These are phyloP conservation scores for Populus hybrid DNA, from an alignment of 441 rosid genomes.

Conservation along the genomic window DNA sequence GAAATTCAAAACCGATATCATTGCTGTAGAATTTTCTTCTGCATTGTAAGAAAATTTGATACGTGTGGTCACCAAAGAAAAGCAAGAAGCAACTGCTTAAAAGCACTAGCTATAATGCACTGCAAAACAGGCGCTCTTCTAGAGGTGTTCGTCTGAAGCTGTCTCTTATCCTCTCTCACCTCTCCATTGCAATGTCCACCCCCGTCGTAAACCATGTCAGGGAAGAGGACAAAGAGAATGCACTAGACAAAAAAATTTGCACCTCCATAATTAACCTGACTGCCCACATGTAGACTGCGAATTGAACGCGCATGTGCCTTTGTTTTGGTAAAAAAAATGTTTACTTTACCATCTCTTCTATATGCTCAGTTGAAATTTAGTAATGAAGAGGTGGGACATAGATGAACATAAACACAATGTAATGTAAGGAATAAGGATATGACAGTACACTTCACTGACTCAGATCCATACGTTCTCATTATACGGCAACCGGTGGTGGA, in stretches of 20 bases:
- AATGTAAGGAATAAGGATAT: not conserved
- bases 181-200: not conserved
- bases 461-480: not conserved
- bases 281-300: not conserved
- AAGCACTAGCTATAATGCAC: not conserved
- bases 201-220: not conserved
- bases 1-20: constrained; percentile 18
- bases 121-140: not conserved
- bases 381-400: not conserved
- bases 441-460: not conserved
- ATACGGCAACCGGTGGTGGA: not conserved
- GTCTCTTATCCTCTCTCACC: not conserved
- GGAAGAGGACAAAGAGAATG: too few relatives aligned
- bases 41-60: not conserved
- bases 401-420: not conserved
- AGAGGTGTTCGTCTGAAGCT: not conserved
- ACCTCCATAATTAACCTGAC: not conserved
- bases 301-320: not conserved
- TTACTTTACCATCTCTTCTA: too few relatives aligned
- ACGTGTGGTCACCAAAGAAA: not conserved
- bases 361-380: not conserved
- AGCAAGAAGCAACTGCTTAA: not conserved
- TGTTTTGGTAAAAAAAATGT: too few relatives aligned
- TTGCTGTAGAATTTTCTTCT: constrained; percentile 4
- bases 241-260: not conserved